Evolutionary conservation across 805 yeast genomes (phyloP), one percentile per base, ranked within the genome.

Genomic region (Hanseniaspora lachancei): DNA sequence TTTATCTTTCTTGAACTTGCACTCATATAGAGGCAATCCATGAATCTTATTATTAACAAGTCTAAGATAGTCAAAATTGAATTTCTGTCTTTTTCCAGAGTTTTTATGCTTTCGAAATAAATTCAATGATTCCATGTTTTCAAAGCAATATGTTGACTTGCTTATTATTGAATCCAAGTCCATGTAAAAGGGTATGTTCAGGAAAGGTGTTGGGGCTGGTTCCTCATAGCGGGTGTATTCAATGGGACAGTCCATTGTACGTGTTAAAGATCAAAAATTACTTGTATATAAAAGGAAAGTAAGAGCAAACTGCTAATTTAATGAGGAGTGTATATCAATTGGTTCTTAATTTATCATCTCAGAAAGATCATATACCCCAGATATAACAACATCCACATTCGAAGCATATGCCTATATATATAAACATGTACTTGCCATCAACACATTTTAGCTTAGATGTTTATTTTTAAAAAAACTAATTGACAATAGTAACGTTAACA

Each of bases 1-100:
- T 41, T 50, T 50, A 24, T 50, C 54, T 35, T 32, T 50, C 23
- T 50, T 50, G 32, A 50, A 41, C 24, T 21, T 50, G 24, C 54
- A 50, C 18, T 50, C 41, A 35, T 42, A 50, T 18, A 50, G 24
- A n/a, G 54, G 54, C 15, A 50, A 12, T 10, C 54, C 54, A 16
- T 9, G 16, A 2, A 50, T 18, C 20, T 41, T 38, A 6, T 42
- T 34, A 9, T 29, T 34, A 16, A 24, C 6, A 1, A 12, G 12
- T 23, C 24, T 12, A 6, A 46, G 15, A 13, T 46, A 46, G 3
- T 46, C 49, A 15, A 20, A 29, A 5, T 43, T 43, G 2, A 34
- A 20, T 3, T 27, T 36, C 7, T 42, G 36, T 23, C 42, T 50
- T n/a, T 35, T n/a, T 8, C 9, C 39, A 3, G 40, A 34, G 3